Percentiles rank a stretch among this genome's conserved stretches.
These are phyloP conservation scores for Podaxis mareebaensis DNA, from an alignment of 768 basidiomycete genomes.

Conservation along the genomic window DNA sequence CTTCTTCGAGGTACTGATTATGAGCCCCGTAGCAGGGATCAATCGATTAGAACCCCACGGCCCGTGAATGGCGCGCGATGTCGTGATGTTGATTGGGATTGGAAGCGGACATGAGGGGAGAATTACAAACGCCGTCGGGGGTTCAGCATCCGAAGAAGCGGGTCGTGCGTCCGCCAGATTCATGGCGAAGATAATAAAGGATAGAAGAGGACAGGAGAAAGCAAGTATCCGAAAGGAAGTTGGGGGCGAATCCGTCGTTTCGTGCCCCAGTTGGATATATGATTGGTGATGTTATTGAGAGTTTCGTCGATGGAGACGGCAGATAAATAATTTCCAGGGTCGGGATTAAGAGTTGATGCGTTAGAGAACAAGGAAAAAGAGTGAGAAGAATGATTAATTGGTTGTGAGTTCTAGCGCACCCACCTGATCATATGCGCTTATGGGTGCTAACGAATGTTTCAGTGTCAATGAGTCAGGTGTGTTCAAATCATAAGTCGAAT, in stretches of 20 bases:
- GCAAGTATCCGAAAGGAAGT: not conserved
- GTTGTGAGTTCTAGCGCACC: conserved; percentile 13
- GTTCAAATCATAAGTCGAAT: not conserved
- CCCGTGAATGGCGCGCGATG: not conserved
- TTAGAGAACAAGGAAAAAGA: not conserved
- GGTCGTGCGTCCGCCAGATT: not conserved
- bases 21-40: not conserved
- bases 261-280: not conserved
- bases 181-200: not conserved
- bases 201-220: conserved; percentile 1
- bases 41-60: not conserved
- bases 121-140: not conserved
- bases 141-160: not conserved
- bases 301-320: not conserved
- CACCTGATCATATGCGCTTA: conserved; percentile 87
- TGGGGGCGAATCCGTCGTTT: not conserved
- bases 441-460: conserved; percentile 52
- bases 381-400: not conserved
- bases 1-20: conserved; percentile 76
- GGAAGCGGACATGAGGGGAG: not conserved
- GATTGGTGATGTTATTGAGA: not conserved
- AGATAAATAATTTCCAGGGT: not conserved
- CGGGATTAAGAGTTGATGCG: not conserved
- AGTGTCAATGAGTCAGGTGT: not conserved
- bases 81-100: not conserved